A percentile compares a stretch with the other conserved stretches of the same genome.
These are phyloP conservation scores for Buddleja alternifolia DNA, from an alignment of 257 asterid species.

Conservation along the genomic window DNA sequence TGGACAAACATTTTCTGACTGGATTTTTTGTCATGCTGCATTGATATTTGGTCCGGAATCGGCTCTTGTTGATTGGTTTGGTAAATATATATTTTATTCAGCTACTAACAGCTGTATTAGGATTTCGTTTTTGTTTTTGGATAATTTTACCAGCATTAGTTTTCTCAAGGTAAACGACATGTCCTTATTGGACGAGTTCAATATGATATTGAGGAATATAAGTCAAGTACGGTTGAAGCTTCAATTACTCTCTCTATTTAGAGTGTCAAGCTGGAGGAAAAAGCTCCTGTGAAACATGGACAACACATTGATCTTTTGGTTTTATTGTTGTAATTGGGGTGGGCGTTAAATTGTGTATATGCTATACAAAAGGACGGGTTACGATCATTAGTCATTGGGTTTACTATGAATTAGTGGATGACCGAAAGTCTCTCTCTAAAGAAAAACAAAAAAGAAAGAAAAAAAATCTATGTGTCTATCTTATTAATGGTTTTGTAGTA, in stretches of 20 bases:
- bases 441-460: too few species aligned
- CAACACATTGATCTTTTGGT: neutral
- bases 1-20: constrained; percentile 2
- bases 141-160: constrained; percentile 1
- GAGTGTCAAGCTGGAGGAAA: neutral
- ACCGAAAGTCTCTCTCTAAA: neutral
- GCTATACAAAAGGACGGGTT: neutral
- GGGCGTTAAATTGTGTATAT: neutral
- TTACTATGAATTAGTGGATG: neutral
- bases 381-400: neutral
- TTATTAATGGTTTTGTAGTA: neutral
- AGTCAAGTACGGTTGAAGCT: neutral
- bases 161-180: neutral
- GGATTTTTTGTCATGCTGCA: constrained; percentile 7
- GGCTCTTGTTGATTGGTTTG: constrained; percentile 14
- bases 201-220: neutral
- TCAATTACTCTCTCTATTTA: neutral
- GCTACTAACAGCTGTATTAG: neutral
- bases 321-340: neutral
- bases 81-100: too few species aligned
- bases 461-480: neutral
- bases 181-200: neutral
- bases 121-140: neutral
- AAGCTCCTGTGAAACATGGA: neutral
- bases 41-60: neutral